Evolutionary conservation across 208 protist genomes (phyloP), one percentile per base, ranked within the genome.

Genomic region (Leishmania arabica): DNA sequence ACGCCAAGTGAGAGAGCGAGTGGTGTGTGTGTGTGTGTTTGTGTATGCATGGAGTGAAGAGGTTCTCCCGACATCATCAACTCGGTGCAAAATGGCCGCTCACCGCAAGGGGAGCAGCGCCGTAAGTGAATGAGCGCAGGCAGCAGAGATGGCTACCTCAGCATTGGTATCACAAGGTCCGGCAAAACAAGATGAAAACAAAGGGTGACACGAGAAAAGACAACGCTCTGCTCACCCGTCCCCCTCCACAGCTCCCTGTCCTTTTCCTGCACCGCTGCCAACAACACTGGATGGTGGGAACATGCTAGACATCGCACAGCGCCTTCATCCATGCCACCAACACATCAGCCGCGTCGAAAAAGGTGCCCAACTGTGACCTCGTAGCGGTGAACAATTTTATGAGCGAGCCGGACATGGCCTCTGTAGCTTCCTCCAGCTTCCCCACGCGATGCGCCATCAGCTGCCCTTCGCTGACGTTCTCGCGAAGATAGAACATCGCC

Each of bases 361-460:
- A 68, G 21, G 71, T 27, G 2, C 82, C 65, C 37, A 77, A 11
- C 53, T 79, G 21, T n/a, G 53, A 71, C 27, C 73, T 75, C 27
- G 71, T 54, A 11, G 54, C 9, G 2, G 42, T 54, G 21, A 81
- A 58, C 31, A 80, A 73, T n/a, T 71, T 56, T 7, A 64, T 11
- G 0, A 86, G 54, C 21, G 62, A 78, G 15, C 68, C 78, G 3
- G 78, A 83, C 49, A 83, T 42, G 27, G 42, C 11, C 75, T 86
- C 83, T 21, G 83, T 86, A 3, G 78, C 78, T 69, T 83, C 78
- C 53, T 86, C 75, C 51, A 86, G 60, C 70, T 86, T 86, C 3
- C 83, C 78, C 0, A 82, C 68, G 11, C 78, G 78, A 56, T 85
- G 82, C 34, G 68, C 78, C 70, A 80, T 53, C 31, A 86, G 73